Percentiles rank a stretch among this genome's conserved stretches.
Evolutionary conservation across 2,329 filamentous ascomycete genomes (phyloP).

Genomic region (Fonsecaea nubica): DNA sequence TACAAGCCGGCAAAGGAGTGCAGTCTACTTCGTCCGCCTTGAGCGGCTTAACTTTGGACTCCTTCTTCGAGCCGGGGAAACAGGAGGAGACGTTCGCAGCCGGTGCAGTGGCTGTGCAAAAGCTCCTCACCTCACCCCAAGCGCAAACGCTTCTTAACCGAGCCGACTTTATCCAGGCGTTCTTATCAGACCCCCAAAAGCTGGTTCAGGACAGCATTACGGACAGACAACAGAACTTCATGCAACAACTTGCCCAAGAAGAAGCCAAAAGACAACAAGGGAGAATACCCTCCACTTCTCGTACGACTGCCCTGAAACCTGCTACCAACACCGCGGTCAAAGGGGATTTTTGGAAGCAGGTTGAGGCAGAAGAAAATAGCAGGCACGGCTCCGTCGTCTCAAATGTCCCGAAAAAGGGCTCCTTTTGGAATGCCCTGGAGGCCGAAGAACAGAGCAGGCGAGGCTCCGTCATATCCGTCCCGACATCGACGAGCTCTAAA

Average conservation of each 20-base stretch:
- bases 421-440: slow-evolving; percentile 29
- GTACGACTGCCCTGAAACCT: background rate
- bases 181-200: slow-evolving; percentile 37
- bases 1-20: slow-evolving; percentile 27
- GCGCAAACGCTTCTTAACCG: slow-evolving; percentile 36
- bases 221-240: slow-evolving; percentile 29
- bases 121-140: slow-evolving; percentile 33
- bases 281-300: background rate
- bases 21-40: slow-evolving; percentile 27
- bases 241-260: slow-evolving; percentile 36
- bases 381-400: slow-evolving; percentile 30
- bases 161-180: slow-evolving; percentile 37
- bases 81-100: slow-evolving; percentile 38
- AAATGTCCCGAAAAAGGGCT: slow-evolving; percentile 13
- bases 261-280: slow-evolving; percentile 31
- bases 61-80: slow-evolving; percentile 37
- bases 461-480: slow-evolving; percentile 27
- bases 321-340: slow-evolving; percentile 16
- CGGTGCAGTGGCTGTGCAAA: slow-evolving; percentile 33
- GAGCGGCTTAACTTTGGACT: slow-evolving; percentile 34
- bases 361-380: slow-evolving; percentile 32
- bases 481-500: slow-evolving; percentile 9
- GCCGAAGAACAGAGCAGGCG: slow-evolving; percentile 31
- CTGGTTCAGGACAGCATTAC: slow-evolving; percentile 37
- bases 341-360: slow-evolving; percentile 29